These are phyloP conservation scores for Orbilia ellipsospora DNA, from an alignment of 2,329 filamentous ascomycete genomes.

Conservation along the genomic window DNA sequence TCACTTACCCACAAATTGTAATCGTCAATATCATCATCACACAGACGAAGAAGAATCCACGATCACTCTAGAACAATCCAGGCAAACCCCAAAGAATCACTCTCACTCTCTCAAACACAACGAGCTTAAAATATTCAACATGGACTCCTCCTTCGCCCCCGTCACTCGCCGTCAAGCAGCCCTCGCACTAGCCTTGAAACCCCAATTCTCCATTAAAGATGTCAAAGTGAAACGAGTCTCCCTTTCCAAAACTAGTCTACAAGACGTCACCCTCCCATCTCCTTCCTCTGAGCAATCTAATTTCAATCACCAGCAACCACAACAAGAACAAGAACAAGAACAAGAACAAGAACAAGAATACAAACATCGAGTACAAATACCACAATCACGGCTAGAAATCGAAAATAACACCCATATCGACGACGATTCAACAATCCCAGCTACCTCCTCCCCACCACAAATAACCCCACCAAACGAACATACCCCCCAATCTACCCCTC, in stretches of 20 bases:
- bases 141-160: conserved; percentile 51
- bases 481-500: neutral
- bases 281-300: neutral
- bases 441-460: too few species aligned
- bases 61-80: neutral
- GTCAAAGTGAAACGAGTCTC: conserved; percentile 24
- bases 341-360: neutral
- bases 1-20: neutral
- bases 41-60: neutral
- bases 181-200: conserved; percentile 7
- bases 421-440: too few species aligned
- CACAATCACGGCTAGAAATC: neutral
- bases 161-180: conserved; percentile 46
- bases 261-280: neutral
- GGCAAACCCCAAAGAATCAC: conserved; percentile 1
- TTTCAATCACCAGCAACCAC: neutral
- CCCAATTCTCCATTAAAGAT: conserved; percentile 7
- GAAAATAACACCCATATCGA: too few species aligned
- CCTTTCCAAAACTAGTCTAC: neutral
- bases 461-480: too few species aligned
- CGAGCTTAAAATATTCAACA: conserved; percentile 46
- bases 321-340: conserved; percentile 1
- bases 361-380: neutral
- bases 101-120: conserved; percentile 28
- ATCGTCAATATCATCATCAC: too few species aligned